Base-by-base conservation (phyloP, 225 moss, liverwort and hornwort species). In the Rhytidiadelphus loreus region DNA sequence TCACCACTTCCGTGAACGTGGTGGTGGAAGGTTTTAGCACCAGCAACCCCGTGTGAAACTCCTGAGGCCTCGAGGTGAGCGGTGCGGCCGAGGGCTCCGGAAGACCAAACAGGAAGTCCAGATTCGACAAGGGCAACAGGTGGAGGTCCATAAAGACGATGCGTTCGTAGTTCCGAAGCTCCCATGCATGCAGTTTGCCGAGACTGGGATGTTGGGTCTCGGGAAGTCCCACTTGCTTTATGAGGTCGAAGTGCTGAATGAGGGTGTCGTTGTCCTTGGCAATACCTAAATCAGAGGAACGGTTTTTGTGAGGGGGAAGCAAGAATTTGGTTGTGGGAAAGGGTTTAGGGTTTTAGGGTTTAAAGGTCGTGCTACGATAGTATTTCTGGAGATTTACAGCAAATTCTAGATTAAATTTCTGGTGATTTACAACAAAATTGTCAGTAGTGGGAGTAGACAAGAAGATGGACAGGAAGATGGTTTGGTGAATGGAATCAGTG, bases 71-170 rank as follows among this genome's bases (percentile, higher is more conserved):
- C 74, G 85, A 89, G 52, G 94, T 76, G 32, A 92, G 89, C 14
- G 98, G 96, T 37, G 94, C 95, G n/a, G 98, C 98, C 83, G 97
- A 92, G 6, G 92, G 95, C 94, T 98, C 97, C 28, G 96, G 90
- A 56, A 98, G 93, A 44, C 82, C 83, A 75, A 98, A 96, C 52
- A 98, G 92, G 50, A 92, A 92, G 87, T 98, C 98, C 77, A 98
- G 62, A 87, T 96, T 98, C 43, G 88, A 89, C 16, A 98, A 84
- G 65, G 95, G 94, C 46, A 98, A 66, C 21, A 96, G 90, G 79
- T 92, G 92, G 28, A 94, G 78, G 84, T 96, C 97, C 64, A 98
- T 87, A 63, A 81, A 98, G 71, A 98, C 93, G 44, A 98, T 93
- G 84, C 95, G 96, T 81, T 93, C 88, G 85, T 96, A 98, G 63